Evolutionary conservation across 2,329 filamentous ascomycete genomes (phyloP).

Genomic region (Knufia petricola): DNA sequence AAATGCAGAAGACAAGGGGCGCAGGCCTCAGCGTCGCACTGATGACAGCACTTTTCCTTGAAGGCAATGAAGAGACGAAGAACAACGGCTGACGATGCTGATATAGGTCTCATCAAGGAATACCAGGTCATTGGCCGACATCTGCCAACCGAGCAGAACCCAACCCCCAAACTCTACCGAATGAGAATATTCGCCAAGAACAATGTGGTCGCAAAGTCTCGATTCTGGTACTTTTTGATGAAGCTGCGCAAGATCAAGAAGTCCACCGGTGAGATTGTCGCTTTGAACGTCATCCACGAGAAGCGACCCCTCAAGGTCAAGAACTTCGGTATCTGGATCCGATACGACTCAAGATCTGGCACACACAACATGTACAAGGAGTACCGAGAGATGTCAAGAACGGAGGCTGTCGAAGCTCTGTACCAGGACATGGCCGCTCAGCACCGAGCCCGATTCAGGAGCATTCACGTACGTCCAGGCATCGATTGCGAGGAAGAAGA

Average conservation of each 20-base stretch:
- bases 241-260: constrained; percentile 99
- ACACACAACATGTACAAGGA: constrained; percentile 99
- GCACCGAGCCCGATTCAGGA: constrained; percentile 95
- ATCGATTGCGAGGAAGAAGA: background rate
- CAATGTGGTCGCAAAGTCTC: constrained; percentile 95
- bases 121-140: constrained; percentile 99
- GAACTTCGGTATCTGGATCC: constrained; percentile 99
- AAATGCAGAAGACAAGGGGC: too few species aligned
- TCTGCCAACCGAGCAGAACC: constrained; percentile 94
- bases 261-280: constrained; percentile 98
- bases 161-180: constrained; percentile 96
- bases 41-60: background rate
- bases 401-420: constrained; percentile 88
- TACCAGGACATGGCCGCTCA: constrained; percentile 99
- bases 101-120: constrained; percentile 93
- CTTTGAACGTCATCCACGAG: constrained; percentile 93
- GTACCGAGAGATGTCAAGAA: constrained; percentile 97
- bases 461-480: constrained; percentile 74
- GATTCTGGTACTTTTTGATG: constrained; percentile 99
- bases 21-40: background rate
- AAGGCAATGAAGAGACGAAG: background rate
- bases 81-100: constrained; percentile 11
- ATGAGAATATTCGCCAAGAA: constrained; percentile 99
- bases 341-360: constrained; percentile 98
- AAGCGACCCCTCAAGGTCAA: constrained; percentile 99